Conservation (phyloP, 148 eudicot genomes). For the Silene latifolia region DNA sequence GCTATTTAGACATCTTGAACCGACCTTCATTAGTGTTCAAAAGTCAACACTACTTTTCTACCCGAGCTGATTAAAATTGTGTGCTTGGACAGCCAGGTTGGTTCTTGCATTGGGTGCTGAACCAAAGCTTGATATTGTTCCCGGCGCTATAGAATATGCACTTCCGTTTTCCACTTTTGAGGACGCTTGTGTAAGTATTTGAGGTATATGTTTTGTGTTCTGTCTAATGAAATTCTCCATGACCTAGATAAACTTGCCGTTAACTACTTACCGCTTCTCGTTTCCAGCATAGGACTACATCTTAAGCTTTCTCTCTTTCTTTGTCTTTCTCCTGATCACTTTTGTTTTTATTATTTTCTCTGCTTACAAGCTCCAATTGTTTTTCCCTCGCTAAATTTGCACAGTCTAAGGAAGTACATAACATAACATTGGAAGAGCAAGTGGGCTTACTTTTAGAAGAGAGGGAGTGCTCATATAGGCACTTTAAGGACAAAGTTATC, state of each 20-base stretch:
- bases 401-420: neutral
- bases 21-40: conserved; percentile 12
- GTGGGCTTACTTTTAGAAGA: too few relatives aligned
- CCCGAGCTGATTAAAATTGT: conserved; percentile 44
- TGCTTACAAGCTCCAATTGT: neutral
- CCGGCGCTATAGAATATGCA: conserved; percentile 82
- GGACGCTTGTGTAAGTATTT: conserved; percentile 80
- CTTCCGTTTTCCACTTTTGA: conserved; percentile 88
- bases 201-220: neutral
- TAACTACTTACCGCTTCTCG: neutral
- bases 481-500: too few relatives aligned
- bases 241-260: neutral
- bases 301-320: neutral
- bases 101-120: conserved; percentile 99
- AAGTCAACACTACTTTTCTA: conserved; percentile 6
- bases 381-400: neutral
- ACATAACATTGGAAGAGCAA: neutral
- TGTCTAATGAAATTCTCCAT: neutral
- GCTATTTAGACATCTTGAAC: neutral
- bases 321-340: neutral
- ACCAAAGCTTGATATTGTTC: conserved; percentile 72
- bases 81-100: conserved; percentile 98
- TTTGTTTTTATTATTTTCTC: neutral
- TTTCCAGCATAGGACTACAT: neutral
- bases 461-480: too few relatives aligned